Evolutionary conservation across 805 yeast genomes (phyloP).

Genomic region (Cyberlindnera veronae): DNA sequence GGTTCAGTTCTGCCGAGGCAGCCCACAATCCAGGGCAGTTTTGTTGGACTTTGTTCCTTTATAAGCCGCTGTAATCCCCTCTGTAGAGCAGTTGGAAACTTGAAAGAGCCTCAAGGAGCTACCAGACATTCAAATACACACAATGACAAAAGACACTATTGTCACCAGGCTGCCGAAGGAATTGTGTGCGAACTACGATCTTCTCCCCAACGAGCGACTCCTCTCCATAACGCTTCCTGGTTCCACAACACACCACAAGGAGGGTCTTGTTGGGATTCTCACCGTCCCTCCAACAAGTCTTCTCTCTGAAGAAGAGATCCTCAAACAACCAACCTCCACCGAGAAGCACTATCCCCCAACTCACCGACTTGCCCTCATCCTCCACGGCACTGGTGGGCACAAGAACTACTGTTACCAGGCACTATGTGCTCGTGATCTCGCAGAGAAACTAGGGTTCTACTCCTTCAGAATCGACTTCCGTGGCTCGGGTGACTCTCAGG

Average conservation of each 20-base stretch:
- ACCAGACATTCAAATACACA: background rate
- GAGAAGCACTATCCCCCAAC: constrained; percentile 33
- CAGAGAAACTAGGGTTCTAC: constrained; percentile 55
- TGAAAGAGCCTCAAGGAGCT: no score
- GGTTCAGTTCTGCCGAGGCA: no score
- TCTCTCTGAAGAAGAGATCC: constrained; percentile 18
- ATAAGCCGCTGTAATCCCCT: no score
- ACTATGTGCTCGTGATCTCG: constrained; percentile 54
- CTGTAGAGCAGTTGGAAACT: no score
- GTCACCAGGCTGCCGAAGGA: background rate
- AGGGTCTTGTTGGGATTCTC: constrained; percentile 36
- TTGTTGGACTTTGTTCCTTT: no score
- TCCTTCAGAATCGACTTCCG: constrained; percentile 81
- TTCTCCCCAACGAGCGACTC: constrained; percentile 25
- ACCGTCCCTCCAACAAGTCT: constrained; percentile 31
- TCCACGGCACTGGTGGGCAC: constrained; percentile 87
- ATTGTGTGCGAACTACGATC: constrained; percentile 18
- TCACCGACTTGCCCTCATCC: constrained; percentile 53
- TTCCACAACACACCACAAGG: constrained; percentile 23
- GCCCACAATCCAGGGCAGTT: no score
- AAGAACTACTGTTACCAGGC: constrained; percentile 74
- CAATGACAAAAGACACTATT: no score
- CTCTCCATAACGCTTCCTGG: constrained; percentile 24
- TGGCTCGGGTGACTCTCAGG: constrained; percentile 77
- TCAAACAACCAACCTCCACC: constrained; percentile 9